Evolutionary conservation across 2,329 filamentous ascomycete genomes (phyloP).

Genomic region (Aulographum hederae): DNA sequence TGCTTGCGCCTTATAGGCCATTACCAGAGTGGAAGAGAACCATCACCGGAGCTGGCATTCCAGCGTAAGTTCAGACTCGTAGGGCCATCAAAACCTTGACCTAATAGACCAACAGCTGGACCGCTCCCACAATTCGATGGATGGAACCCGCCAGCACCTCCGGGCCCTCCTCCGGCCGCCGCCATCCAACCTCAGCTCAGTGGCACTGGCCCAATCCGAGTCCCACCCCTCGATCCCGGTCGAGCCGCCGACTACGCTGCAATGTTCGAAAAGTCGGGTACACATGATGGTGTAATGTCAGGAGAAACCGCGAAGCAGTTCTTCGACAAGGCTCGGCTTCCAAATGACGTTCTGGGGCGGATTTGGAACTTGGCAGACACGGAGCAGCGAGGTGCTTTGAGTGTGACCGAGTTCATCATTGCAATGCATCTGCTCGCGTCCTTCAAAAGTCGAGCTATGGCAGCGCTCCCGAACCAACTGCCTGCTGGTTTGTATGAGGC

Average conservation of each 20-base stretch:
- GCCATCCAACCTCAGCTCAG: conserved; percentile 19
- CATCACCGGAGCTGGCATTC: conserved; percentile 63
- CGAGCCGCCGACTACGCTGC: conserved; percentile 77
- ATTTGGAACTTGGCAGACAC: conserved; percentile 95
- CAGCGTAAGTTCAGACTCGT: conserved; percentile 52
- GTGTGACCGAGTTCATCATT: conserved; percentile 85
- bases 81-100: too few relatives aligned
- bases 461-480: conserved; percentile 59
- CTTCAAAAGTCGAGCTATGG: conserved; percentile 67
- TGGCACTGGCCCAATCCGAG: conserved; percentile 50
- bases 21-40: conserved; percentile 69
- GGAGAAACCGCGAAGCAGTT: conserved; percentile 83
- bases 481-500: conserved; percentile 82
- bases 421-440: conserved; percentile 95
- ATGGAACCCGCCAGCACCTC: conserved; percentile 33
- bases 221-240: conserved; percentile 73
- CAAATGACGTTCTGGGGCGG: conserved; percentile 77
- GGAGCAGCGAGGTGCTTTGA: conserved; percentile 74
- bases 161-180: conserved; percentile 20
- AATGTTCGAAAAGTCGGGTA: conserved; percentile 80
- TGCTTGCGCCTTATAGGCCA: conserved; percentile 90
- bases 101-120: conserved; percentile 33
- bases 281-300: conserved; percentile 36
- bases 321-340: conserved; percentile 79
- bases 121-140: conserved; percentile 90